Conservation (phyloP, 2,329 filamentous ascomycete genomes). For the Exophiala sp. region DNA sequence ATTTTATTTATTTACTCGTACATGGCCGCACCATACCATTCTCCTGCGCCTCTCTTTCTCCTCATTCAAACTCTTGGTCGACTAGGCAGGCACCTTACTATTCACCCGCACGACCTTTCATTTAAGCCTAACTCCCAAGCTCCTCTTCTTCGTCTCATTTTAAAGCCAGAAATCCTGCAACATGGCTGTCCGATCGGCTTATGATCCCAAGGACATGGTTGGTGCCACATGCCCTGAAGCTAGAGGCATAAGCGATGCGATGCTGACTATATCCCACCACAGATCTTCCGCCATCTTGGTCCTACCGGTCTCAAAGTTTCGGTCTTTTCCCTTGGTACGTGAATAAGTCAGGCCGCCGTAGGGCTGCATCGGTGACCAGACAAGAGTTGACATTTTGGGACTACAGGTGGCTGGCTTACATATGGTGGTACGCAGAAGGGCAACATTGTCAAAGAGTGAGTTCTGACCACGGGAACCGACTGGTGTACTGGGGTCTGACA, state of each 20-base stretch:
- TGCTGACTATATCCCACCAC: conserved; percentile 15
- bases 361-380: background rate
- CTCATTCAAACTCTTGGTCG: background rate
- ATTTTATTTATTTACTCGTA: background rate
- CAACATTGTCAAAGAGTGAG: conserved; percentile 59
- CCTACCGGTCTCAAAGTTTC: conserved; percentile 67
- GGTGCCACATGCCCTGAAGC: background rate
- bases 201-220: conserved; percentile 27
- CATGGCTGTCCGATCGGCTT: conserved; percentile 24
- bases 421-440: conserved; percentile 50
- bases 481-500: conserved; percentile 1
- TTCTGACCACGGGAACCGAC: background rate
- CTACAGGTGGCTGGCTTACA: conserved; percentile 36
- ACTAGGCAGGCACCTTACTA: background rate
- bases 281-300: conserved; percentile 57
- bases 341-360: background rate
- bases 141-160: background rate
- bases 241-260: background rate
- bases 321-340: conserved; percentile 55
- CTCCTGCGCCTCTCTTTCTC: background rate
- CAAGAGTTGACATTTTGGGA: background rate
- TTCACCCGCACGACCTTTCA: no score
- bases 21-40: no score
- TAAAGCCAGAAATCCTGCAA: conserved; percentile 6
- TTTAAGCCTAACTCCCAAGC: background rate